Conservation (phyloP, 2,329 filamentous ascomycete genomes). For the Ilyonectria sp. region DNA sequence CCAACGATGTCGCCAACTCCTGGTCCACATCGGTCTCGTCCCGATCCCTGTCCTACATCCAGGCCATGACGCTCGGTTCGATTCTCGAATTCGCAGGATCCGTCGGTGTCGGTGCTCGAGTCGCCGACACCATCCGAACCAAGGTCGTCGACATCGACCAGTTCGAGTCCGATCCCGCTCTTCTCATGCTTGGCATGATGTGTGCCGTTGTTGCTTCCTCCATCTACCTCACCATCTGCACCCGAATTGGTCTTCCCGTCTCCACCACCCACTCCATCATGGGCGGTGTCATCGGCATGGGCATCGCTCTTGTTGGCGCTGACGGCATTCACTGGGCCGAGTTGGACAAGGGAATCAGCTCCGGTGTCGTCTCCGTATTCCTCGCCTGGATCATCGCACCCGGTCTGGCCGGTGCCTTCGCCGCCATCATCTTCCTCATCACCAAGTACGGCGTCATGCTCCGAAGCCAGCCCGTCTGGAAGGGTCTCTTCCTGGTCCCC, state of each 20-base stretch:
- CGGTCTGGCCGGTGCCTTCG: slow-evolving; percentile 68
- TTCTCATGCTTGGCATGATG: slow-evolving; percentile 73
- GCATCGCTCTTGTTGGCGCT: slow-evolving; percentile 68
- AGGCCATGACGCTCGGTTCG: slow-evolving; percentile 71
- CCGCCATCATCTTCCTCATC: slow-evolving; percentile 68
- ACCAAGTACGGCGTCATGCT: slow-evolving; percentile 73
- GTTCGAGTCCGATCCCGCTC: slow-evolving; percentile 64
- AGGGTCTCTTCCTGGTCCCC: slow-evolving; percentile 67
- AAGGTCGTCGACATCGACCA: slow-evolving; percentile 68
- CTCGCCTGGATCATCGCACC: slow-evolving; percentile 75
- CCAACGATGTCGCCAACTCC: slow-evolving; percentile 80
- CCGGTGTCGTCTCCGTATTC: slow-evolving; percentile 68
- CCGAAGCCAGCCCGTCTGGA: slow-evolving; percentile 67
- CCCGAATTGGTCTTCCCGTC: slow-evolving; percentile 69
- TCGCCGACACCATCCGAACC: slow-evolving; percentile 74
- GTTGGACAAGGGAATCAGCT: slow-evolving; percentile 56
- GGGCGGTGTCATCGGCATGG: slow-evolving; percentile 73
- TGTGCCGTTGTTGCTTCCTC: slow-evolving; percentile 70
- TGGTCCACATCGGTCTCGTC: slow-evolving; percentile 84
- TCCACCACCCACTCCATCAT: slow-evolving; percentile 75
- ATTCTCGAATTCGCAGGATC: slow-evolving; percentile 75
- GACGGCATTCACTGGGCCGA: slow-evolving; percentile 69
- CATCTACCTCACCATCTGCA: slow-evolving; percentile 70
- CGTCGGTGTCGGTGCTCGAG: slow-evolving; percentile 72
- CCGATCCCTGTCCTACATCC: slow-evolving; percentile 73